Conservation (phyloP, 495 filamentous ascomycete genomes). For the Venustampulla echinocandica region DNA sequence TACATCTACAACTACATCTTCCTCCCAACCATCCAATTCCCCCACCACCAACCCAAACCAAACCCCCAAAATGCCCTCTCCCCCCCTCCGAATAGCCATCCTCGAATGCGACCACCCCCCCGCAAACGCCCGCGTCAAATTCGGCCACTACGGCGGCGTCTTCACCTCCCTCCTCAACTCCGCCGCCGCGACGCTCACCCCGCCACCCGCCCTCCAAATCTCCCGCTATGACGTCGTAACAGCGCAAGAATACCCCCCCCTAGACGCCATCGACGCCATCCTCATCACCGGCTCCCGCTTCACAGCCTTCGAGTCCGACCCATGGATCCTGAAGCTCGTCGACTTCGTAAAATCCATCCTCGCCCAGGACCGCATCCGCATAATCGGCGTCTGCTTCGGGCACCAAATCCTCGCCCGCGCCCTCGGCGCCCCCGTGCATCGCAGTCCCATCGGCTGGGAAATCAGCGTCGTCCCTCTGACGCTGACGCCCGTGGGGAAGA, state of each 20-base stretch:
- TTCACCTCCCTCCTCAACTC: conserved; percentile 54
- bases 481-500: conserved; percentile 60
- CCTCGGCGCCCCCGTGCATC: conserved; percentile 56
- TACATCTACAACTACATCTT: no score
- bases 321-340: conserved; percentile 71
- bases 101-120: conserved; percentile 74
- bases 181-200: conserved; percentile 32
- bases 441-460: conserved; percentile 71
- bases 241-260: conserved; percentile 50
- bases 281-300: conserved; percentile 66
- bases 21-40: no score
- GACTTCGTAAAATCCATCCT: conserved; percentile 56
- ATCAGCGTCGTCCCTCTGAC: conserved; percentile 61
- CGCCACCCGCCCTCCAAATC: conserved; percentile 42
- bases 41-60: no score
- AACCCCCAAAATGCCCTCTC: conserved; percentile 18
- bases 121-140: conserved; percentile 45
- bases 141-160: conserved; percentile 63
- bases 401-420: conserved; percentile 84
- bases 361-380: conserved; percentile 40
- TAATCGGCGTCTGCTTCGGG: conserved; percentile 83
- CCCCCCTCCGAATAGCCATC: conserved; percentile 69
- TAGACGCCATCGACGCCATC: conserved; percentile 71
- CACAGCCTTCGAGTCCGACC: conserved; percentile 53
- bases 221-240: conserved; percentile 61